These are phyloP conservation scores for Cavenderia fasciculata DNA, from an alignment of 78 protist species.

Conservation along the genomic window DNA sequence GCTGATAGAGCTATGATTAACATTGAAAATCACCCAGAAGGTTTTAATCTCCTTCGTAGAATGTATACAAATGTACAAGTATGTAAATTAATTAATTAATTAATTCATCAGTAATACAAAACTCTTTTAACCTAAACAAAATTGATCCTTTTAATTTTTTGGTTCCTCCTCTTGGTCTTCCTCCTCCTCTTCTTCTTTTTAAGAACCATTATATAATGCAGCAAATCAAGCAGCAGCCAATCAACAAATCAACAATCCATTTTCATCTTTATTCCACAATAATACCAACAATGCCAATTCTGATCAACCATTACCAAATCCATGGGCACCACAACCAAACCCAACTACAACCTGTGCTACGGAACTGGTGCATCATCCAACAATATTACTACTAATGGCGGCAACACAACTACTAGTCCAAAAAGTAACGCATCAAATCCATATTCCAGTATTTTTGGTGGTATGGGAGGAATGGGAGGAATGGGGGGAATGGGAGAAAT, in stretches of 20 bases:
- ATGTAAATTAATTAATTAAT: neutral
- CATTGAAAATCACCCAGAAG: constrained; percentile 91
- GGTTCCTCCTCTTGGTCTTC: too few species aligned
- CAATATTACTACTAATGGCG: constrained; percentile 10
- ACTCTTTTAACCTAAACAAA: too few species aligned
- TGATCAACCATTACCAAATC: constrained; percentile 86
- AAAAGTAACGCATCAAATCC: constrained; percentile 15
- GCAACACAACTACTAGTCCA: neutral
- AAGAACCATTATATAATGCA: constrained; percentile 84
- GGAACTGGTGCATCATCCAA: constrained; percentile 9
- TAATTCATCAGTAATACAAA: neutral
- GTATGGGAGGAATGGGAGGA: constrained; percentile 76
- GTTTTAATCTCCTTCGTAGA: constrained; percentile 86
- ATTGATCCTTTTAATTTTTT: too few species aligned
- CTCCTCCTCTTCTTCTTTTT: too few species aligned
- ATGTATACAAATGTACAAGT: constrained; percentile 89
- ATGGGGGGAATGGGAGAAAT: constrained; percentile 84
- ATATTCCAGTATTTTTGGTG: constrained; percentile 17
- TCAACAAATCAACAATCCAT: constrained; percentile 47
- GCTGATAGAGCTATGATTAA: constrained; percentile 92
- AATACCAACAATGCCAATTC: neutral
- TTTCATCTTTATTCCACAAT: neutral
- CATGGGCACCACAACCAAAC: constrained; percentile 71
- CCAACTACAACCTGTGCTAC: constrained; percentile 32
- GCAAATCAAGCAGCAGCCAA: constrained; percentile 57